A percentile compares a stretch with the other conserved stretches of the same genome.
Conservation (phyloP, 2,329 filamentous ascomycete species). For the Aspergillus neoniger region DNA sequence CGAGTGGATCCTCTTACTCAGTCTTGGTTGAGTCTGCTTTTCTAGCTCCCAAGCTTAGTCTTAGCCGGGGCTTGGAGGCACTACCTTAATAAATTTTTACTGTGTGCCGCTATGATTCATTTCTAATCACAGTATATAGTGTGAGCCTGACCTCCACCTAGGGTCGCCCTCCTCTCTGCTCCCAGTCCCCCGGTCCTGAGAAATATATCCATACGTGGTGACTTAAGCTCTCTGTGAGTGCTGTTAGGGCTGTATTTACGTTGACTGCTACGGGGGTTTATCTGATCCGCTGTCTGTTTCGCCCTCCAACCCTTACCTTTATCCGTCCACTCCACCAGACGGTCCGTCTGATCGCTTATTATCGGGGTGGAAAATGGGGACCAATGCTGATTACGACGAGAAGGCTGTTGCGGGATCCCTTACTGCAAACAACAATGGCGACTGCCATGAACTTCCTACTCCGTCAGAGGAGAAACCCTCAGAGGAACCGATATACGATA, state of each 20-base stretch:
- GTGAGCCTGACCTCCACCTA: too few relatives aligned
- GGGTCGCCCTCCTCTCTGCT: not conserved
- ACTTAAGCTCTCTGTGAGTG: not conserved
- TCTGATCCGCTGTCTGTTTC: conserved; percentile 7
- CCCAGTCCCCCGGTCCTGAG: not conserved
- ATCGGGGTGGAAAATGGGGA: conserved; percentile 17
- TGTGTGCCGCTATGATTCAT: not conserved
- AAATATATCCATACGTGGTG: not conserved
- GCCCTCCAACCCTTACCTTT: conserved; percentile 1
- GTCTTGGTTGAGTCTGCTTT: conserved; percentile 1
- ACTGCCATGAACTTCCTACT: conserved; percentile 12
- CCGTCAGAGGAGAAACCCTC: conserved; percentile 21
- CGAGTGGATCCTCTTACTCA: conserved; percentile 7
- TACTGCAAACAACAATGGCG: conserved; percentile 18
- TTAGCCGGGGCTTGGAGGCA: not conserved
- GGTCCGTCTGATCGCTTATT: not conserved
- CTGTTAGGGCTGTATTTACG: not conserved
- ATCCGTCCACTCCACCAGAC: not conserved
- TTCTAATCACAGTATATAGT: conserved; percentile 3
- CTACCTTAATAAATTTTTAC: conserved; percentile 7
- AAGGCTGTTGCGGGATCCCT: conserved; percentile 20
- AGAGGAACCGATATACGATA: conserved; percentile 36
- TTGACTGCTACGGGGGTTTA: not conserved
- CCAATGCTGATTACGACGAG: conserved; percentile 30
- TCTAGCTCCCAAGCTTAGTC: conserved; percentile 19